Evolutionary conservation across 2,329 filamentous ascomycete species (phyloP), one percentile per base, ranked within the genome.

Genomic region (Monosporascus sp.): DNA sequence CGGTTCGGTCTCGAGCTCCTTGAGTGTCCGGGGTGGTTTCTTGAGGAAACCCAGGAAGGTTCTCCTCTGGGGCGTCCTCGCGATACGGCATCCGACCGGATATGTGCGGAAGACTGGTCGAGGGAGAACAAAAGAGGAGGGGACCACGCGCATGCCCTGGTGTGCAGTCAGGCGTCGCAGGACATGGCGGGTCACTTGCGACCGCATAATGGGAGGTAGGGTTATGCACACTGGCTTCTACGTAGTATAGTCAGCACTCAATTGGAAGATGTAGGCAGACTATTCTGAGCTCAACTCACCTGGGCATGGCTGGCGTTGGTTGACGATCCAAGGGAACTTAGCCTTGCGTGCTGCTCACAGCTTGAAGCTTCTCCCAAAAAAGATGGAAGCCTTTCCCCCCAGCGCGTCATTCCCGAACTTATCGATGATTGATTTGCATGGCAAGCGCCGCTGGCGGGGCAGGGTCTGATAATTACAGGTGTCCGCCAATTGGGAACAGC

Each of bases 11-110:
- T 84, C 78, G 49, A 84, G 76, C 22, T 82, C 76, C 66, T 83
- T 85, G 44, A 84, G 70, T 52, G 80, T 73, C 54, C 82, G 77
- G 18, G 83, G 78, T 3, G 82, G 72, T 61, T 84, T 83, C 57
- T 76, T 67, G 60, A 88, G 80, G 47, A 90, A 72, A 25, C 78
- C 78, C 61, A 91, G 78, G 53, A 92, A 83, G 3, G 79, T 78
- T 57, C 85, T 74, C 48, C 74, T 70, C 57, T 78, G 74, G 6
- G 67, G 50, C 22, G 58, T 50, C 59, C 60, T 57, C 15, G 41
- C 53, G 52, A 54, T 67, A 51, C 56, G 56, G 48, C 48, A 64
- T 51, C 59, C 61, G 58, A 61, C 64, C 60, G 60, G 67, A 57
- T 61, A 66, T 62, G 54, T 62, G 55, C 53, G 65, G 55, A 56